Evolutionary conservation across 164 flowering plant species (phyloP).

Genomic region (Vitis cinerea): DNA sequence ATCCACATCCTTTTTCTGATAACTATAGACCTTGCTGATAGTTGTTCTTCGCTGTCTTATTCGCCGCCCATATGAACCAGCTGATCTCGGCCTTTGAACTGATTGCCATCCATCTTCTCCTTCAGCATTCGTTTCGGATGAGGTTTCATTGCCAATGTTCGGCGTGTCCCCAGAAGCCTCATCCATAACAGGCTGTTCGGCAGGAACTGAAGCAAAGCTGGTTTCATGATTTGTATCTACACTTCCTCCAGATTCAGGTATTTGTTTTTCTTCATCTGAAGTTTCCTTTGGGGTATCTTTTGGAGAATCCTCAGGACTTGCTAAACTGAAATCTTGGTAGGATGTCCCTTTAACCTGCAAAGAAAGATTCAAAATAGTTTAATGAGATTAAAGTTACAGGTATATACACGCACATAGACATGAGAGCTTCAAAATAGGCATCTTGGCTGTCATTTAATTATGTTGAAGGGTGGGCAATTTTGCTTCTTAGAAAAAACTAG

Average conservation of each 20-base stretch:
- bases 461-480: not conserved
- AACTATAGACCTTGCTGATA: conserved; percentile 55
- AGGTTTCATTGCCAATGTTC: conserved; percentile 24
- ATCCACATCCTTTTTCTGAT: conserved; percentile 62
- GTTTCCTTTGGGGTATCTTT: conserved; percentile 34
- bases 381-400: not conserved
- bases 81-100: conserved; percentile 86
- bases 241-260: conserved; percentile 26
- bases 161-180: conserved; percentile 30
- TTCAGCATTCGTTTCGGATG: conserved; percentile 53
- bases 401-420: not conserved
- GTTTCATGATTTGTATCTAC: conserved; percentile 21
- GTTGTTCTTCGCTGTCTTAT: conserved; percentile 63
- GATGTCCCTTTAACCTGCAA: conserved; percentile 65
- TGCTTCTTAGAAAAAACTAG: not conserved
- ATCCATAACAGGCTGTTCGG: conserved; percentile 27
- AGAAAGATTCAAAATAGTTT: conserved; percentile 7
- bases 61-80: conserved; percentile 60
- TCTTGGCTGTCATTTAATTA: not conserved
- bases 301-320: conserved; percentile 48
- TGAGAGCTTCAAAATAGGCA: conserved; percentile 1
- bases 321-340: conserved; percentile 26
- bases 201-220: conserved; percentile 24
- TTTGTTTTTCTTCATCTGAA: conserved; percentile 53
- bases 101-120: conserved; percentile 99